A percentile compares a stretch with the other conserved stretches of the same genome.
These are phyloP conservation scores for Exophiala spinifera DNA, from an alignment of 2,329 filamentous ascomycete species.

Conservation along the genomic window DNA sequence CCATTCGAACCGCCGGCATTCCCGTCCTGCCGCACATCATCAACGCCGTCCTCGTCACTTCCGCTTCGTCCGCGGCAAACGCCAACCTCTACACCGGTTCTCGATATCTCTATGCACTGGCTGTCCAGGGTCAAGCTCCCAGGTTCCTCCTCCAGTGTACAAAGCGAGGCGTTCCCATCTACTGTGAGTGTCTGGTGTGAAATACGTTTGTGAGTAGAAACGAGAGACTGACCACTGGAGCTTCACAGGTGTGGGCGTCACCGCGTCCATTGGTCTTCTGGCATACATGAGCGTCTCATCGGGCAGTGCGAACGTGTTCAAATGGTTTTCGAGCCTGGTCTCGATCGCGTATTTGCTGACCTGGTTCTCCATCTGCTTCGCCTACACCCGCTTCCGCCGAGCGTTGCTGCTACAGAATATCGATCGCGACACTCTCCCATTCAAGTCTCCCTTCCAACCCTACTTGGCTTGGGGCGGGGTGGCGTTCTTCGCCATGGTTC, in stretches of 20 bases:
- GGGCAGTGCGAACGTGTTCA: constrained; percentile 37
- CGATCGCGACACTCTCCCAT: constrained; percentile 34
- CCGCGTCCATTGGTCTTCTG: constrained; percentile 24
- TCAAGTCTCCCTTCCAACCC: constrained; percentile 47
- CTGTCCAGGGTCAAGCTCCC: constrained; percentile 50
- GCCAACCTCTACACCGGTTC: constrained; percentile 58
- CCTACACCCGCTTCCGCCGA: constrained; percentile 47
- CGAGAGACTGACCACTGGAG: constrained; percentile 4
- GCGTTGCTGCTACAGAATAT: constrained; percentile 42
- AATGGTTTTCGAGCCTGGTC: constrained; percentile 48
- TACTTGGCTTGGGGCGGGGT: constrained; percentile 64
- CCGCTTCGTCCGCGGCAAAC: constrained; percentile 67
- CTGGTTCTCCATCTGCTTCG: constrained; percentile 48
- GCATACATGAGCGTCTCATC: too few species aligned
- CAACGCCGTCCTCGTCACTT: constrained; percentile 71
- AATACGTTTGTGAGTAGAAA: too few species aligned
- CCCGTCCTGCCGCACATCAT: constrained; percentile 68
- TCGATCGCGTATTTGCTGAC: constrained; percentile 49
- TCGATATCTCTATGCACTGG: constrained; percentile 48
- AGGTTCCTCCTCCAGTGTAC: constrained; percentile 58
- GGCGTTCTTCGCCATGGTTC: constrained; percentile 49
- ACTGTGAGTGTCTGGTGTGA: constrained; percentile 47
- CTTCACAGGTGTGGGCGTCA: neutral
- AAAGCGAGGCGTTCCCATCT: constrained; percentile 59
- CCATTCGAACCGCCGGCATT: constrained; percentile 50